Conservation (phyloP, 2,329 filamentous ascomycete genomes). For the Akanthomyces muscarius region DNA sequence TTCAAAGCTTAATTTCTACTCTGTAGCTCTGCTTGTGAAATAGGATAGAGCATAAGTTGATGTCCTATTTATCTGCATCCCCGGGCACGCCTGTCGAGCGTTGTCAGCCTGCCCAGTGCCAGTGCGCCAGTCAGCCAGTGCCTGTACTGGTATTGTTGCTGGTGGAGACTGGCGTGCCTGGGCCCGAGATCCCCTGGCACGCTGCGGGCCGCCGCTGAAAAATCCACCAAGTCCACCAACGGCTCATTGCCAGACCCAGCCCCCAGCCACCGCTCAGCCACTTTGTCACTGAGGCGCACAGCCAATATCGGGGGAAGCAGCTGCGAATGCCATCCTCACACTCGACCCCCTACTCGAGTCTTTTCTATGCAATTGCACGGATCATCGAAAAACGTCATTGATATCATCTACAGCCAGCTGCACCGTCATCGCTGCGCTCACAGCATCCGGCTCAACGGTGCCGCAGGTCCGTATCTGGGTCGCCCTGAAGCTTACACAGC, state of each 20-base stretch:
- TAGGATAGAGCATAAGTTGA: too few species aligned
- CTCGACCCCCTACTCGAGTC: neutral
- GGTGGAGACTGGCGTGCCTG: too few species aligned
- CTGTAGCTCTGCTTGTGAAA: too few species aligned
- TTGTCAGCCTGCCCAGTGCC: too few species aligned
- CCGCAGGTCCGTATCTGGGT: neutral
- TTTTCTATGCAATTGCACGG: neutral
- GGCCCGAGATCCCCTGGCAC: neutral
- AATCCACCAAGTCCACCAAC: constrained; percentile 10
- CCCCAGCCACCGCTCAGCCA: constrained; percentile 19
- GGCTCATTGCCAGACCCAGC: constrained; percentile 3
- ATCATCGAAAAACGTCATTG: neutral
- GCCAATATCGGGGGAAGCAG: neutral
- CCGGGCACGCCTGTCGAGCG: too few species aligned
- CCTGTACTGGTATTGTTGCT: too few species aligned
- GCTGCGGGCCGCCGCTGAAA: neutral
- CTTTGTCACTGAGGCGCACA: constrained; percentile 16
- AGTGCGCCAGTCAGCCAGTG: too few species aligned
- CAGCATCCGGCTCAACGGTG: neutral
- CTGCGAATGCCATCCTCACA: neutral
- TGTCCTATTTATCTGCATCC: too few species aligned
- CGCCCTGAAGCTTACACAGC: constrained; percentile 2
- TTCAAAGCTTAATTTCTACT: too few species aligned
- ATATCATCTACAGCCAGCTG: neutral
- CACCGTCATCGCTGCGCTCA: neutral